These are phyloP conservation scores for Stephania japonica DNA, from an alignment of 164 flowering plant genomes.

Conservation along the genomic window DNA sequence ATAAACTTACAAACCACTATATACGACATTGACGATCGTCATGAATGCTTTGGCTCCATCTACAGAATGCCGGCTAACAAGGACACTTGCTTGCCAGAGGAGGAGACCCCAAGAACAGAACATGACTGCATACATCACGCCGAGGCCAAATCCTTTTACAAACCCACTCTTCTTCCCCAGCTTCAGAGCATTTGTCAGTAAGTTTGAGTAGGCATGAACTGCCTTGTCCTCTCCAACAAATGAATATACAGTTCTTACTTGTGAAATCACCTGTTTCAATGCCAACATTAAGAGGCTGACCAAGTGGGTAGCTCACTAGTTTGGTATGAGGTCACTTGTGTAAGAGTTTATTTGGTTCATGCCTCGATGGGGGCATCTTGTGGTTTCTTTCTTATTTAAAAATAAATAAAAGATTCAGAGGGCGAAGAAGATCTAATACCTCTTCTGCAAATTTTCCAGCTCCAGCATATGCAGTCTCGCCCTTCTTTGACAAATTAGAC, in stretches of 20 bases:
- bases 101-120: constrained; percentile 81
- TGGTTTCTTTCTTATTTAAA: too few relatives aligned
- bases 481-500: constrained; percentile 55
- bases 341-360: too few relatives aligned
- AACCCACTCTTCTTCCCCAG: constrained; percentile 60
- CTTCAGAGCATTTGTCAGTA: constrained; percentile 50
- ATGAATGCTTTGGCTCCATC: constrained; percentile 74
- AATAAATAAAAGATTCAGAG: too few relatives aligned
- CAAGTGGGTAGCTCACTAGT: too few relatives aligned
- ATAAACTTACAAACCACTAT: constrained; percentile 74
- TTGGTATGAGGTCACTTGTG: too few relatives aligned
- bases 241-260: constrained; percentile 65
- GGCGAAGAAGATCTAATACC: too few relatives aligned
- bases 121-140: constrained; percentile 51
- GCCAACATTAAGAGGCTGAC: too few relatives aligned
- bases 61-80: constrained; percentile 44
- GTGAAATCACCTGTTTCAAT: constrained; percentile 51
- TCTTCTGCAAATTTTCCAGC: too few relatives aligned
- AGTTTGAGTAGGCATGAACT: constrained; percentile 43
- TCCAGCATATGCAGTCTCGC: constrained; percentile 21
- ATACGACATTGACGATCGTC: constrained; percentile 64
- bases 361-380: too few relatives aligned
- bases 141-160: constrained; percentile 74
- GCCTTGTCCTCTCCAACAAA: constrained; percentile 68
- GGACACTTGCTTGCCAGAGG: constrained; percentile 73